phyloP scores from a whole-genome alignment of 1,139 yeast genomes.

The Diutina sp. region DNA sequence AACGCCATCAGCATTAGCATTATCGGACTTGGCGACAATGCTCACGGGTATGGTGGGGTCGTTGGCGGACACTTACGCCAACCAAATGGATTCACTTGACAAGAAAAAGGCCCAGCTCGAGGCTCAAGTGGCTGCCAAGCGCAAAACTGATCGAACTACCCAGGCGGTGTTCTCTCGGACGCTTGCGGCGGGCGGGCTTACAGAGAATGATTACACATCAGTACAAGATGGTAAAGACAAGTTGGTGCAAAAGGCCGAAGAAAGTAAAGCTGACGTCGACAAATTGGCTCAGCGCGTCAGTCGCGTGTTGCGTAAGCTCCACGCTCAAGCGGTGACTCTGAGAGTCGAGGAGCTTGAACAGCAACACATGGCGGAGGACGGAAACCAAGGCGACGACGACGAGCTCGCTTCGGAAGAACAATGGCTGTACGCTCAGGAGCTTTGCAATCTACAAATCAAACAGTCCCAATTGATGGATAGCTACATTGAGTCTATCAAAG shows the following conservation, averaged over 20 bases:
- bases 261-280: conserved; percentile 17
- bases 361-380: conserved; percentile 7
- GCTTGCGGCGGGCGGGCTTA: neutral
- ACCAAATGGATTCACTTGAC: conserved; percentile 13
- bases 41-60: conserved; percentile 30
- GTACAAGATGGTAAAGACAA: conserved; percentile 18
- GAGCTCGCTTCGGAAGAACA: conserved; percentile 3
- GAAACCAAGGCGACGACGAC: conserved; percentile 4
- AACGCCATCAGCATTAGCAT: conserved; percentile 17
- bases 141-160: conserved; percentile 3
- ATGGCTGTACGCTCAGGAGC: conserved; percentile 20
- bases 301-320: conserved; percentile 20
- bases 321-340: conserved; percentile 37
- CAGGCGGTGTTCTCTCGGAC: neutral
- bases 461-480: conserved; percentile 30
- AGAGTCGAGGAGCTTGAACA: conserved; percentile 33
- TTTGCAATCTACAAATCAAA: conserved; percentile 40
- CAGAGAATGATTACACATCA: conserved; percentile 5
- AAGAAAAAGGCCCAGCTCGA: conserved; percentile 12
- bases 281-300: conserved; percentile 22
- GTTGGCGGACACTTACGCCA: conserved; percentile 26
- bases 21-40: conserved; percentile 17
- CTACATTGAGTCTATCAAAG: conserved; percentile 23
- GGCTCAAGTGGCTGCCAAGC: conserved; percentile 11
- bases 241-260: conserved; percentile 11